Percentiles rank a stretch among this genome's conserved stretches.
Evolutionary conservation across 305 asterid genomes (phyloP).

Genomic region (Striga hermonthica): DNA sequence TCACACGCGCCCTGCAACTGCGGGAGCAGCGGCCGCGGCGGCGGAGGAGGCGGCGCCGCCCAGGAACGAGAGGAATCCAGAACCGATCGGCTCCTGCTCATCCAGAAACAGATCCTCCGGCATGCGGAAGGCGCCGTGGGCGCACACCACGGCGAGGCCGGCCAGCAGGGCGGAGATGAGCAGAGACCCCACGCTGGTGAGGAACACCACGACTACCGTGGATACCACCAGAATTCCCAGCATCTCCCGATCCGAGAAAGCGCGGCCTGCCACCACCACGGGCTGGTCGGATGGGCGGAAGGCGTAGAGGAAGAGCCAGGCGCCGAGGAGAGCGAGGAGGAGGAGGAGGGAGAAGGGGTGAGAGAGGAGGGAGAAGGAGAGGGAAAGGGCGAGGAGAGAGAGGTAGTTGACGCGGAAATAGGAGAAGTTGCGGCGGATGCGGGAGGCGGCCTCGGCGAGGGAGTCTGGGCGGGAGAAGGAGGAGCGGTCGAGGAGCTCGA

Average conservation of each 20-base stretch:
- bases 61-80: constrained; percentile 57
- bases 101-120: constrained; percentile 65
- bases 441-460: constrained; percentile 62
- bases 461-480: constrained; percentile 63
- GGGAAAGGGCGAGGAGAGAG: constrained; percentile 45
- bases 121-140: constrained; percentile 64
- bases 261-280: constrained; percentile 45
- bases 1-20: constrained; percentile 45
- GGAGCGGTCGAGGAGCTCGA: constrained; percentile 56
- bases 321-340: constrained; percentile 47
- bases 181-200: constrained; percentile 62
- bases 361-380: constrained; percentile 54
- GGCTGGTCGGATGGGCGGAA: constrained; percentile 67
- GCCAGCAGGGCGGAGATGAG: constrained; percentile 56
- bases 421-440: constrained; percentile 54
- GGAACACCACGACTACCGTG: constrained; percentile 57
- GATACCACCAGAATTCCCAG: constrained; percentile 49
- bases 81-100: constrained; percentile 49
- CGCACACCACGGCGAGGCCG: constrained; percentile 52
- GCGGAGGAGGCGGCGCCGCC: constrained; percentile 60
- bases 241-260: constrained; percentile 56
- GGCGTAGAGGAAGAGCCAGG: constrained; percentile 54
- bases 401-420: constrained; percentile 65
- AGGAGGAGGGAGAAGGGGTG: constrained; percentile 64
- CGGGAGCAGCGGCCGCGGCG: constrained; percentile 47